A percentile compares a stretch with the other conserved stretches of the same genome.
Conservation (phyloP, 208 protist species). For the Crithidia expoeki region DNA sequence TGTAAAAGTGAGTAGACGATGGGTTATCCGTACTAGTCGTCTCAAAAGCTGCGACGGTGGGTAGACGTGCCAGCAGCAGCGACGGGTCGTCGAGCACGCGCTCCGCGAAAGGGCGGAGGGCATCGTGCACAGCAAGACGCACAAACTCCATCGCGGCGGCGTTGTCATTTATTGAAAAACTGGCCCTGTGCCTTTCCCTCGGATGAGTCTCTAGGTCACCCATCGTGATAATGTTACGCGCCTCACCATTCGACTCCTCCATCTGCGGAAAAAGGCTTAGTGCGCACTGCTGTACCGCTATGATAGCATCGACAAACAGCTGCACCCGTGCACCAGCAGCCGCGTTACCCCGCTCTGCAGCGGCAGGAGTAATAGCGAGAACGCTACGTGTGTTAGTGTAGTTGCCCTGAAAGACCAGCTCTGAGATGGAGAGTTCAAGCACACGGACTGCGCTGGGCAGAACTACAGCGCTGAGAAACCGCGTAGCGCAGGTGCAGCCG, state of each 20-base stretch:
- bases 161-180: background rate
- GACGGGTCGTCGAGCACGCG: conserved; percentile 23
- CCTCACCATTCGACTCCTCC: background rate
- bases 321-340: background rate
- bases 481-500: conserved; percentile 1
- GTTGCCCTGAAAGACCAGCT: background rate
- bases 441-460: background rate
- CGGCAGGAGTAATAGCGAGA: background rate
- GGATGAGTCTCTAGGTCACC: too few species aligned
- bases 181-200: too few species aligned
- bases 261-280: background rate
- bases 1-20: background rate
- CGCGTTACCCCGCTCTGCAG: background rate
- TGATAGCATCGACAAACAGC: background rate
- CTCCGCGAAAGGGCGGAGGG: conserved; percentile 27
- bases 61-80: conserved; percentile 1
- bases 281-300: background rate
- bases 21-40: too few species aligned
- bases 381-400: background rate
- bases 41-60: too few species aligned
- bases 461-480: conserved; percentile 1
- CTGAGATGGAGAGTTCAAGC: background rate
- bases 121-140: conserved; percentile 23
- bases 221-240: too few species aligned
- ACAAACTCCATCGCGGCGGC: conserved; percentile 6